Base-by-base conservation (phyloP, 441 rosid species). In the Pelargonium citronellum region DNA sequence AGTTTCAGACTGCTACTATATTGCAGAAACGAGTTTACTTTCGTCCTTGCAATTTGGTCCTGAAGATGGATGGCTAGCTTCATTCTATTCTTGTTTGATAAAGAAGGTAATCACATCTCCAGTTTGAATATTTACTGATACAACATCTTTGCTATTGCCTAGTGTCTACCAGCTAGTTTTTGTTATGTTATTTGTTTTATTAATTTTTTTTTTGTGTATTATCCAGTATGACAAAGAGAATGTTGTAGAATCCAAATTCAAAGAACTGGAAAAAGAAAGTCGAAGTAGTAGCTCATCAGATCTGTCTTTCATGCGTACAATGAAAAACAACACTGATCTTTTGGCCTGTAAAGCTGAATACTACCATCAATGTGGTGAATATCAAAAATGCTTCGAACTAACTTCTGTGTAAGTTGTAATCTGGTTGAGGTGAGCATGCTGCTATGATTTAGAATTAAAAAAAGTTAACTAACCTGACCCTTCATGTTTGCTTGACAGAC, bases 271-370 rank as follows among this genome's bases (percentile, higher is more conserved):
- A 71, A 89, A 80, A 64, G 95, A 91, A 81, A 85, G 85, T 67
- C 83, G 84, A 57, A 83, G 78, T 69, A 71, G 75, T 61, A 77
- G 73, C 71, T 73, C 53, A 78, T 77, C 84, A 49, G 84, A 87
- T 73, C 77, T 81, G 68, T 86, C 89, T 71, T 83, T 86, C 74
- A 69, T 76, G 73, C 79, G 78, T 75, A 79, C 87, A n/a, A 75
- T 89, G 82, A 87, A 84, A 79, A 86, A 83, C 69, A 88, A 90
- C 78, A 83, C 89, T 69, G 98, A 91, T 87, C 87, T 91, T 71
- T 82, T 91, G 82, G 87, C 92, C 60, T 89, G 99, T 79, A 90
- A 94, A 87, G 96, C 97, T 75, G 97, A 91, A 79, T 91, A 90
- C 86, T 90, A 90, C 77, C 92, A 87, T 83, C 96, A 94, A 66